Base-by-base conservation (phyloP, 2,329 filamentous ascomycete species). In the Ceratocystis alfenasii region DNA sequence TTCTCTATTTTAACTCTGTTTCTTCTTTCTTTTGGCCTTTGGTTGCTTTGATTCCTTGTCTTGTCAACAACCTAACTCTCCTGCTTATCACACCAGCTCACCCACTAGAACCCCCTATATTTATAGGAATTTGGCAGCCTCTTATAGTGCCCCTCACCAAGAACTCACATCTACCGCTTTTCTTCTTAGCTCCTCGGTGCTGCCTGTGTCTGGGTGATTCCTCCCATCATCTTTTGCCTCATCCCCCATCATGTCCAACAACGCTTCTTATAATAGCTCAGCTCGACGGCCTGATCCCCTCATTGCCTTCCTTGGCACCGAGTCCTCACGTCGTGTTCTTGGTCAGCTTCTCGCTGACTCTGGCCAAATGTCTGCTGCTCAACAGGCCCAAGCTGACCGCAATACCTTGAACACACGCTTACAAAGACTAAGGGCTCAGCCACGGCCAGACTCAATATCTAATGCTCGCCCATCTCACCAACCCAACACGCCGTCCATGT, bases 401-500 rank as follows among this genome's bases (percentile, higher is more conserved):
- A 22, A 46, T 25, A 20, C 1, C 12, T 59, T 20, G 33, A 30
- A 12, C 63, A 15, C 50, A 36, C 33, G 50, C 10, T 15, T 63
- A 5, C 20, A 15, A 41, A 41, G 36, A 5, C 36, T 41, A 41
- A 41, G 36, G 36, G 1, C 36, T 15, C 36, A 41, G 12, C 36
- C 10, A 41, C 36, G 4, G 36, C 36, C 36, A 15, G 10, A 41
- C 36, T 41, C 36, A 41, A 41, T 22, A 25, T 22, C 15, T 48
- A 28, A 8, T 10, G 48, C n/a, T 8, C 25, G 8, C 25, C 15
- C 2, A 7, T 50, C 25, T 25, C 8, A 7, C 25, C 41, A 5
- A n/a, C 41, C 22, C 55, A 28, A 71, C 81, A 59, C 20, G 12
- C 79, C 79, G 0, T 75, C 77, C 6, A 79, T 79, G 69, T 84